A percentile compares a stretch with the other conserved stretches of the same genome.
These are phyloP conservation scores for Aspergillus saccharolyticus DNA, from an alignment of 495 filamentous ascomycete genomes.

Conservation along the genomic window DNA sequence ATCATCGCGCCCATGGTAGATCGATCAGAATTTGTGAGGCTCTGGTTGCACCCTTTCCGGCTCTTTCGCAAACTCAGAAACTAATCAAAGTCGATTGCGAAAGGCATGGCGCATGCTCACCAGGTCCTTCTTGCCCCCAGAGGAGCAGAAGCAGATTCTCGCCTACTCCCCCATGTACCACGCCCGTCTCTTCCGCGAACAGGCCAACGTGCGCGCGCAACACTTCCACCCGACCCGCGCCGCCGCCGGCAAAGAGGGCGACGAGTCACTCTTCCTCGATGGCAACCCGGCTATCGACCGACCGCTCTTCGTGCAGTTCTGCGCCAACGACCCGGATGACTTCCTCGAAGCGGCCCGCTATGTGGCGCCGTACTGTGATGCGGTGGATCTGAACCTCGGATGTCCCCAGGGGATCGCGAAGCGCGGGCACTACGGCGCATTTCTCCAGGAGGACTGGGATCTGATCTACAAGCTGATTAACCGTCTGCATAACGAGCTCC, in stretches of 20 bases:
- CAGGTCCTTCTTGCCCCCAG: conserved; percentile 74
- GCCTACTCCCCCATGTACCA: conserved; percentile 96
- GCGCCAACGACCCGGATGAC: conserved; percentile 78
- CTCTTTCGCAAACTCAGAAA: neutral
- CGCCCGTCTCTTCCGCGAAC: conserved; percentile 73
- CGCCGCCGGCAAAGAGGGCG: conserved; percentile 25
- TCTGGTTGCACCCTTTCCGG: neutral
- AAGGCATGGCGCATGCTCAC: conserved; percentile 95
- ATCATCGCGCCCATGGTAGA: conserved; percentile 98
- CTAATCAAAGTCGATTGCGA: conserved; percentile 17
- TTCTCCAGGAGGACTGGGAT: conserved; percentile 88
- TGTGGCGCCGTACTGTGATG: conserved; percentile 82
- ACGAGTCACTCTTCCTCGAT: conserved; percentile 59
- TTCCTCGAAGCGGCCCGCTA: conserved; percentile 70
- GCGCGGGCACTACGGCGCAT: conserved; percentile 87
- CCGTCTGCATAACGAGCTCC: conserved; percentile 63
- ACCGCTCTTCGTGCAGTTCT: conserved; percentile 94
- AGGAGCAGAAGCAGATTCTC: conserved; percentile 55
- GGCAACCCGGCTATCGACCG: conserved; percentile 79
- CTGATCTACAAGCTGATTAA: conserved; percentile 76
- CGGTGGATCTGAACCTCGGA: conserved; percentile 94
- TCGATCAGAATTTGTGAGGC: conserved; percentile 87
- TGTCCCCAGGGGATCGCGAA: conserved; percentile 94
- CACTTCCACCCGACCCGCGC: conserved; percentile 68
- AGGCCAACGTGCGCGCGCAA: conserved; percentile 64